phyloP scores from a whole-genome alignment of 2,329 filamentous ascomycete genomes.

The Fusarium albidum region DNA sequence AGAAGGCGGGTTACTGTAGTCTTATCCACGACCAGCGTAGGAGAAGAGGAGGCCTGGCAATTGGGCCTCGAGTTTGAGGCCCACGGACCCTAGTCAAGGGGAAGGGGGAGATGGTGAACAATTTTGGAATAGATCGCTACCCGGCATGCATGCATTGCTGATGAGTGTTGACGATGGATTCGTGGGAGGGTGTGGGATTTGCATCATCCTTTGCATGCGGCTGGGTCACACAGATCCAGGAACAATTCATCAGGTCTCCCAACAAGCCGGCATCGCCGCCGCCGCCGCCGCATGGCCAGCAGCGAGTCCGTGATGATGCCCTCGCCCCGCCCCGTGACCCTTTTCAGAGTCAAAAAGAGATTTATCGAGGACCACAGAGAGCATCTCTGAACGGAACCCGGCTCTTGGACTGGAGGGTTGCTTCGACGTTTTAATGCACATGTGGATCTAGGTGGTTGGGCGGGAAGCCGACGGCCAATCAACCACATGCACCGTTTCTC shows the following conservation, averaged over 20 bases:
- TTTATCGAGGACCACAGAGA: slow-evolving; percentile 18
- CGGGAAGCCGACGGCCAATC: slow-evolving; percentile 33
- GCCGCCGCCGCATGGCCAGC: too few species aligned
- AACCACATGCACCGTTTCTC: slow-evolving; percentile 26
- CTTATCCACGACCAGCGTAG: too few species aligned
- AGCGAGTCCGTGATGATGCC: slow-evolving; percentile 12
- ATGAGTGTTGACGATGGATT: slow-evolving; percentile 3
- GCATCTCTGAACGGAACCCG: slow-evolving; percentile 21
- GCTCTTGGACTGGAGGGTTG: slow-evolving; percentile 18
- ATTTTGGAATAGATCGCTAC: neutral
- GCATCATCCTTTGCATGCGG: slow-evolving; percentile 16
- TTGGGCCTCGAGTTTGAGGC: slow-evolving; percentile 32
- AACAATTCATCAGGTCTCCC: slow-evolving; percentile 24
- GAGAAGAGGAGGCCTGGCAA: slow-evolving; percentile 26
- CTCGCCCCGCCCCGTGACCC: slow-evolving; percentile 15
- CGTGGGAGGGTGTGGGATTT: slow-evolving; percentile 7
- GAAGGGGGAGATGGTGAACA: neutral
- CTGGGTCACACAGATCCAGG: slow-evolving; percentile 21
- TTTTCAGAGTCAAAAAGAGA: neutral
- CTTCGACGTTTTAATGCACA: neutral
- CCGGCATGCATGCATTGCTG: slow-evolving; percentile 4
- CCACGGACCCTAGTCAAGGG: slow-evolving; percentile 7
- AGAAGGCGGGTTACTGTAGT: slow-evolving; percentile 8
- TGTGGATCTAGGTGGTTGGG: slow-evolving; percentile 32
- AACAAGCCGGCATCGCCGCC: too few species aligned